These are phyloP conservation scores for Amesomyces nigricolor DNA, from an alignment of 2,329 filamentous ascomycete species.

Conservation along the genomic window DNA sequence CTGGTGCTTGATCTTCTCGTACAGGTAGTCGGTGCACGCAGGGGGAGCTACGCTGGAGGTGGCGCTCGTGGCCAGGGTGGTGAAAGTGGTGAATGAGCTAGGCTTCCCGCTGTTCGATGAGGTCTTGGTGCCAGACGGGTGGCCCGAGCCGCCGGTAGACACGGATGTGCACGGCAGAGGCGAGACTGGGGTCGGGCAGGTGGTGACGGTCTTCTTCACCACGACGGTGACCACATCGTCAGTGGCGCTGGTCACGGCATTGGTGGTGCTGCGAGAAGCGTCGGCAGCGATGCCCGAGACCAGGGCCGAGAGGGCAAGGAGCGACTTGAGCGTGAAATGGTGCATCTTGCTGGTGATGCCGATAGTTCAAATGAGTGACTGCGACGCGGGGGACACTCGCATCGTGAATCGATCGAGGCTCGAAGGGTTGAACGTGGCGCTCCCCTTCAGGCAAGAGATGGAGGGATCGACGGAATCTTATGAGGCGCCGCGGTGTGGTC, in stretches of 20 bases:
- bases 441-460: neutral
- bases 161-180: constrained; percentile 11
- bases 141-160: neutral
- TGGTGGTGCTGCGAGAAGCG: neutral
- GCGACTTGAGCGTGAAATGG: constrained; percentile 22
- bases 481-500: no score
- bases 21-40: constrained; percentile 26
- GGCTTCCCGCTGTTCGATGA: no score
- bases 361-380: constrained; percentile 18
- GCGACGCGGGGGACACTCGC: constrained; percentile 8
- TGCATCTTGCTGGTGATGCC: constrained; percentile 20
- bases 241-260: neutral
- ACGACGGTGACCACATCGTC: constrained; percentile 15
- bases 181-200: constrained; percentile 12
- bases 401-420: constrained; percentile 10
- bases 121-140: neutral
- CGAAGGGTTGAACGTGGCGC: neutral
- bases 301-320: constrained; percentile 21
- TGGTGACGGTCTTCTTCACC: constrained; percentile 17
- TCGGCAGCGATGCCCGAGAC: constrained; percentile 15
- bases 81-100: neutral
- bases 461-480: constrained; percentile 6
- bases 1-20: constrained; percentile 26
- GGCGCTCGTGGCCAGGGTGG: neutral
- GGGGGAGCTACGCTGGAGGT: constrained; percentile 11